Percentiles rank a stretch among this genome's conserved stretches.
Conservation (phyloP, 345 rosid species). For the Gossypium sturtianum region DNA sequence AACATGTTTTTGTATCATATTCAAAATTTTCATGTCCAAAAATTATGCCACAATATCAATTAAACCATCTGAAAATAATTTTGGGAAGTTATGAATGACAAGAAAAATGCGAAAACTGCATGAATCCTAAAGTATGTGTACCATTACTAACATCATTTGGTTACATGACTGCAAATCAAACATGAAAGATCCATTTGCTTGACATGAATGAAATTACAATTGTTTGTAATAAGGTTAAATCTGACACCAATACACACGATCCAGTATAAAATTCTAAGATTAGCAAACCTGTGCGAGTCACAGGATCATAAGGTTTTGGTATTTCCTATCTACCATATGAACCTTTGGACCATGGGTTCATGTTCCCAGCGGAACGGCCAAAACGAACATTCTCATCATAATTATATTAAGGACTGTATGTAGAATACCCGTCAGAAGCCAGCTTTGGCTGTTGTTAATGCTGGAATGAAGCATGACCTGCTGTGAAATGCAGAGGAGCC, state of each 20-base stretch:
- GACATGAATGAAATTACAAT: conserved; percentile 2
- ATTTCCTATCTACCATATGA: conserved; percentile 64
- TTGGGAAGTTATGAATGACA: neutral
- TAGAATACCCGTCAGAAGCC: conserved; percentile 44
- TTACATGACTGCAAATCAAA: neutral
- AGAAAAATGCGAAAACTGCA: neutral
- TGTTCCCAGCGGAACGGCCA: conserved; percentile 74
- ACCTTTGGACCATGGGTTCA: conserved; percentile 82
- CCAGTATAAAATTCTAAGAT: neutral
- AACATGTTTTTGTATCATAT: no score
- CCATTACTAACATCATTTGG: neutral
- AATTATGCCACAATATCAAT: no score
- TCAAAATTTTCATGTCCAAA: no score
- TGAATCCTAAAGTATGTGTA: neutral
- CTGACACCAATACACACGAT: neutral
- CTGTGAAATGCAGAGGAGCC: no score
- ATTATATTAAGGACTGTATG: conserved; percentile 43
- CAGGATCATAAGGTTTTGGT: neutral
- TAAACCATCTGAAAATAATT: neutral
- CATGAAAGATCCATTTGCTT: neutral
- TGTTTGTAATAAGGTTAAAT: neutral
- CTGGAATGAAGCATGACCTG: conserved; percentile 42
- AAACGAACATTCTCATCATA: conserved; percentile 66
- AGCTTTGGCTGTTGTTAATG: conserved; percentile 25
- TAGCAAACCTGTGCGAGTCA: neutral